Base-by-base conservation (phyloP, 495 filamentous ascomycete species). In the Penicillium chermesinum region DNA sequence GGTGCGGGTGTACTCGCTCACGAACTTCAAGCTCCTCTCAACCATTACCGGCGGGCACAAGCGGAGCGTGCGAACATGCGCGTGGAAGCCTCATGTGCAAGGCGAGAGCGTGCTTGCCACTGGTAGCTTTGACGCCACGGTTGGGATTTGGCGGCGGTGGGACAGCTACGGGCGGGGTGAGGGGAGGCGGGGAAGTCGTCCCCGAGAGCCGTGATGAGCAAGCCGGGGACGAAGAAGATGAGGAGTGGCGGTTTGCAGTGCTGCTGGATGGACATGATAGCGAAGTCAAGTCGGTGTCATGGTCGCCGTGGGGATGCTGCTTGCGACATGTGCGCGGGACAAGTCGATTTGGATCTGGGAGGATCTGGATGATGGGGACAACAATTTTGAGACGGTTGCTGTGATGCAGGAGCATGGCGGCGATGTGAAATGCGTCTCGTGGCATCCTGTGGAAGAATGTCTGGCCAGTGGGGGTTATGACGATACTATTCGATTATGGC, bases 311-410 rank as follows among this genome's bases (percentile, higher is more conserved):
- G 89, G 89, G 0, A 83, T 85, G 63, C 80, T 85, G 46, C 79
- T 98, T 3, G 93, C 93, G 5, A 96, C 91, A 0, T 97, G 90
- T 61, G 84, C 80, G 17, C 76, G 93, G 9, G 93, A 98, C 65
- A 96, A 96, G 70, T 85, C 80, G 17, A 87, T 98, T n/a, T 98
- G 93, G 93, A 86, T 98, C 41, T 98, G 93, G 93, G 93, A 98
- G 65, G 91, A 96, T 61, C 76, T 97, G 2, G 65, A 71, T 15
- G 82, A 82, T 30, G 87, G 81, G 6, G 90, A 91, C 20, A 91
- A 95, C 59, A 91, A 96, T 51, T 96, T 87, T 62, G 93, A 98
- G 79, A 96, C 93, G 6, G 80, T 96, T 5, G 91, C 91, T 0
- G 91, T 98, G 46, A 75, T 96, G 65, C 85, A 84, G 65, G 93